Evolutionary conservation across 108 stramenopile genomes (phyloP), one percentile per base, ranked within the genome.

Genomic region (Cyclotella cryptica): DNA sequence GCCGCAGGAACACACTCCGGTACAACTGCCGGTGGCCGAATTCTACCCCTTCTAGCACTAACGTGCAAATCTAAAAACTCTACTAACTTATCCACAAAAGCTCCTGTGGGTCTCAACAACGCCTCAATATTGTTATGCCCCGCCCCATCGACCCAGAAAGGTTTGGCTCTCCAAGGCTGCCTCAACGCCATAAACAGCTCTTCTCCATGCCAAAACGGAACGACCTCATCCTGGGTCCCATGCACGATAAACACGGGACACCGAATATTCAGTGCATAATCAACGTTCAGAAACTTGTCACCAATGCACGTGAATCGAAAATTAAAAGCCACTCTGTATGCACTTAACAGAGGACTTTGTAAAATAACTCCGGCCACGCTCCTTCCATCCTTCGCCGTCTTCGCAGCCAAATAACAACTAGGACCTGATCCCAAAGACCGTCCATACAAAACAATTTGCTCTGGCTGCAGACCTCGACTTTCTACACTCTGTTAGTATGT

Each of bases 41-140:
- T 43, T 29, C 66, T 81, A 28, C 92, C 93, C 27, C 92, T 79
- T 55, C 95, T 65, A 39, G 95, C 95, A 40, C 83, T 66, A 8
- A 96, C 82, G 69, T 96, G 95, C 55, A 93, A 66, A 71, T 96
- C 92, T 58, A 96, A 63, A 85, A 92, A 96, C 73, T 96, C 93
- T n/a, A 85, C 75, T 17, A 93, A 39, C 47, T 90, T 93, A 78
- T 91, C 87, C 4, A 94, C 87, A 83, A 92, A 91, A 1, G 88
- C 86, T 13, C 93, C 93, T 21, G 92, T 90, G 49, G 93, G 87
- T 68, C 92, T 68, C 43, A 94, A 70, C 62, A 96, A 54, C 0
- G 93, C 93, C 88, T 97, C 96, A 64, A 97, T 95, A 58, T 97
- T 97, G 77, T 97, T 97, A 75, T 97, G 96, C 3, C 96, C 96